Percentiles rank a stretch among this genome's conserved stretches.
Evolutionary conservation across 1,139 yeast genomes (phyloP).

Genomic region (Candida glucosophila): DNA sequence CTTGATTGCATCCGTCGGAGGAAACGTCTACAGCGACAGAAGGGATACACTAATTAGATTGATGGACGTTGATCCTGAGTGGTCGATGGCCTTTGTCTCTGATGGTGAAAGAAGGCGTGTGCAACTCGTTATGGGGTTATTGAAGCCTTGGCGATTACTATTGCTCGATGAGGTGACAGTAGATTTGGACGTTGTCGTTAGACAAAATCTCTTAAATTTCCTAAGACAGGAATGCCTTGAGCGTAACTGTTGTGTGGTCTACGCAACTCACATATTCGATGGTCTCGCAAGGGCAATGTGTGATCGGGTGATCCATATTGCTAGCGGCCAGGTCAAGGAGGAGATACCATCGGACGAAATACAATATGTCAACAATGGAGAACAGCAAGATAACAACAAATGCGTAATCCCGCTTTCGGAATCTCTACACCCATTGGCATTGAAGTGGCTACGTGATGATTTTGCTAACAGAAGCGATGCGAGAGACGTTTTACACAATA

Average conservation of each 20-base stretch:
- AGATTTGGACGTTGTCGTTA: conserved; percentile 86
- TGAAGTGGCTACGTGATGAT: conserved; percentile 55
- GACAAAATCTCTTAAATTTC: conserved; percentile 64
- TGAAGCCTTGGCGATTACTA: conserved; percentile 82
- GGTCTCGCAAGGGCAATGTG: conserved; percentile 85
- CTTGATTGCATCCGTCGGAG: conserved; percentile 76
- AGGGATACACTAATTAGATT: conserved; percentile 67
- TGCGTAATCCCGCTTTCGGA: conserved; percentile 33
- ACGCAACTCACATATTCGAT: conserved; percentile 95
- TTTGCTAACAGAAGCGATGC: conserved; percentile 45
- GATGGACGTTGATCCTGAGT: conserved; percentile 73
- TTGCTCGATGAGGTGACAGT: conserved; percentile 92
- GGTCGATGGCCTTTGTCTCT: conserved; percentile 89
- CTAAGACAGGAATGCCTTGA: conserved; percentile 59
- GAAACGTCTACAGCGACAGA: conserved; percentile 62
- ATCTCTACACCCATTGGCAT: conserved; percentile 63
- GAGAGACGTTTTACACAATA: too few species aligned
- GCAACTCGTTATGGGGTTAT: conserved; percentile 85
- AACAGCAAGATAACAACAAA: conserved; percentile 2
- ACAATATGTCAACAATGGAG: conserved; percentile 8
- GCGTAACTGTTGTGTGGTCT: conserved; percentile 65
- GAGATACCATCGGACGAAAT: conserved; percentile 14
- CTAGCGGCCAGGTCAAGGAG: conserved; percentile 45
- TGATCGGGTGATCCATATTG: conserved; percentile 71
- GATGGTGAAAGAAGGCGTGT: conserved; percentile 96